Conservation (phyloP, 2,329 filamentous ascomycete genomes). For the Pezicula radicicola region DNA sequence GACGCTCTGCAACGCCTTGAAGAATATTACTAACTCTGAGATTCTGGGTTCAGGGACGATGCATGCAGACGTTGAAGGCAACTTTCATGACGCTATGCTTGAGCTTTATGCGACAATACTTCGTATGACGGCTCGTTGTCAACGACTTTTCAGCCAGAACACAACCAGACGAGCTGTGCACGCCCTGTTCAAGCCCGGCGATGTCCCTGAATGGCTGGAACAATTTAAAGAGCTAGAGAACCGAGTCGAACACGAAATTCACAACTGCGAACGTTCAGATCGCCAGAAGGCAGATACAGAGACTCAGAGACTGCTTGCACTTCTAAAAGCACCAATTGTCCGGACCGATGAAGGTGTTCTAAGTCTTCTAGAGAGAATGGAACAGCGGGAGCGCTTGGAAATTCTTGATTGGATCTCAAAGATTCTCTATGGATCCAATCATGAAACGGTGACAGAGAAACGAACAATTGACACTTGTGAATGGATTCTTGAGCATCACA, state of each 20-base stretch:
- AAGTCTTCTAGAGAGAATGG: constrained; percentile 8
- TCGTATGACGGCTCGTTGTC: constrained; percentile 7
- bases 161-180: constrained; percentile 7
- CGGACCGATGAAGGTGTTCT: constrained; percentile 12
- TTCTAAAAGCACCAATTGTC: constrained; percentile 10
- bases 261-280: constrained; percentile 8
- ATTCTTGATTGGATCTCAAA: constrained; percentile 25
- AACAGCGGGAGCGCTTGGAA: constrained; percentile 7
- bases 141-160: constrained; percentile 2
- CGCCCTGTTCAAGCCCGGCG: constrained; percentile 7
- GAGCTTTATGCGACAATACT: constrained; percentile 15
- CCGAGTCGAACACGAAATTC: constrained; percentile 6
- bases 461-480: constrained; percentile 10
- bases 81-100: constrained; percentile 13
- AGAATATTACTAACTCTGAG: no score
- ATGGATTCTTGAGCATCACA: constrained; percentile 10
- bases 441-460: constrained; percentile 6
- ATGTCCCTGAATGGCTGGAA: constrained; percentile 2
- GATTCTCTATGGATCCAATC: constrained; percentile 12
- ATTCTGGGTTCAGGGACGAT: no score
- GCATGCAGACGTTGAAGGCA: no score
- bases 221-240: constrained; percentile 9
- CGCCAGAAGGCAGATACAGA: constrained; percentile 2
- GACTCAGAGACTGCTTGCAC: constrained; percentile 4
- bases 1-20: no score